These are phyloP conservation scores for Tillandsia fasciculata DNA, from an alignment of 176 grass and related monocot species.

Conservation along the genomic window DNA sequence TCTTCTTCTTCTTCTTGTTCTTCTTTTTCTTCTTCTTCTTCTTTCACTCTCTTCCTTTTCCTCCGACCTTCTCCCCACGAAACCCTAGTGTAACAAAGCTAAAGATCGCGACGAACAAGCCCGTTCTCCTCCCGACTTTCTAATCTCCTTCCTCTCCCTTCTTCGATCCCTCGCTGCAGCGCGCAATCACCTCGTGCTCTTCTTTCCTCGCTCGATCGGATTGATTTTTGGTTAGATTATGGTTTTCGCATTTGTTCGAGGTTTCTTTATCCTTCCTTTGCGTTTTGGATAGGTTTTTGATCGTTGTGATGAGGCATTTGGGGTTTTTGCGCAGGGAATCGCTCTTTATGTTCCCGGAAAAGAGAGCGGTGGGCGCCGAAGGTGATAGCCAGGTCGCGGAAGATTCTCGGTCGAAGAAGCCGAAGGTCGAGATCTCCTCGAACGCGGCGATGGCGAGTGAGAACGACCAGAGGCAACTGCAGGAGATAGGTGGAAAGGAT, in stretches of 20 bases:
- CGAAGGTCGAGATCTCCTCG: constrained; percentile 17
- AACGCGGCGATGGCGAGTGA: not conserved
- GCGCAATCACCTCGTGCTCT: constrained; percentile 14
- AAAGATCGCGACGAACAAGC: not conserved
- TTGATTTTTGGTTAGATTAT: constrained; percentile 3
- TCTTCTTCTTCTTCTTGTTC: not conserved
- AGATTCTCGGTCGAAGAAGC: constrained; percentile 28
- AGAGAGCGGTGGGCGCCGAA: constrained; percentile 33
- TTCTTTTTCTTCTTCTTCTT: not conserved
- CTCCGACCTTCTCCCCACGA: not conserved
- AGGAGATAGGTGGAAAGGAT: constrained; percentile 24
- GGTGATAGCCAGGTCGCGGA: constrained; percentile 11
- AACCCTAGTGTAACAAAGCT: no score
- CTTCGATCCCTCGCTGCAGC: constrained; percentile 15
- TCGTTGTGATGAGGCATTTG: constrained; percentile 44
- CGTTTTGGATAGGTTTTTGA: not conserved
- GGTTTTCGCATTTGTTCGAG: not conserved
- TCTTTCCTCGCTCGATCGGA: not conserved
- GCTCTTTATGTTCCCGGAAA: constrained; percentile 61
- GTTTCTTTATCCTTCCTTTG: not conserved
- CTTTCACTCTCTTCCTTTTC: constrained; percentile 4
- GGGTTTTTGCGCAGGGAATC: constrained; percentile 43
- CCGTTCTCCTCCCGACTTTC: not conserved
- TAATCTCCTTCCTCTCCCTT: not conserved
- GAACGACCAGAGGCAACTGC: not conserved